A percentile compares a stretch with the other conserved stretches of the same genome.
phyloP scores from a whole-genome alignment of 2,329 filamentous ascomycete species.

The Xylariales sp. region DNA sequence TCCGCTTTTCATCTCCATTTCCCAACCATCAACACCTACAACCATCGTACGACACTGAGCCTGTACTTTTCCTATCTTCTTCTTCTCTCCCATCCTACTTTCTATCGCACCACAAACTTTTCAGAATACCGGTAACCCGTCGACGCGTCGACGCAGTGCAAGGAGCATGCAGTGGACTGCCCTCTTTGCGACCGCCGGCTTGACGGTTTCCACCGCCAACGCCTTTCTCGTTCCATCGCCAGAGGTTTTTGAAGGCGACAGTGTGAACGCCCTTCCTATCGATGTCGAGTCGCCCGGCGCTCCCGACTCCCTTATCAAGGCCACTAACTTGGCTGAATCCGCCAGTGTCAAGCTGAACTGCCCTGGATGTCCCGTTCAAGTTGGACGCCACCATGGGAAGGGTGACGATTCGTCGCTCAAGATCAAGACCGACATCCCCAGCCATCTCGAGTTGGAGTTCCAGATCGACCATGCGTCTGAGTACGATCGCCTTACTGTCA shows the following conservation, averaged over 20 bases:
- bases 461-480: conserved; percentile 40
- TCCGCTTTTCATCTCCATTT: too few species aligned
- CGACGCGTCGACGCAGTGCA: too few species aligned
- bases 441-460: conserved; percentile 50
- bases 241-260: conserved; percentile 19
- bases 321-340: conserved; percentile 13
- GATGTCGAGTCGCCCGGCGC: conserved; percentile 15
- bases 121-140: too few species aligned
- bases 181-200: conserved; percentile 26
- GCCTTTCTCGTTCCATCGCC: conserved; percentile 24
- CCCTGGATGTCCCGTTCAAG: conserved; percentile 21
- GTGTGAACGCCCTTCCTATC: conserved; percentile 23
- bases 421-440: conserved; percentile 26
- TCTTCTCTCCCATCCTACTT: too few species aligned
- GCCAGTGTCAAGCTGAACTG: conserved; percentile 22
- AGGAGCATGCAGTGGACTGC: conserved; percentile 27
- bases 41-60: too few species aligned
- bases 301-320: too few species aligned
- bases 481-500: conserved; percentile 47
- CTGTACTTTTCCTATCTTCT: too few species aligned
- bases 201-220: conserved; percentile 27
- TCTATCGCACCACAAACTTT: too few species aligned
- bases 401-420: conserved; percentile 5
- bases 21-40: too few species aligned
- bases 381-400: conserved; percentile 13